These are phyloP conservation scores for Gastrolobium villosum DNA, from an alignment of 306 rosid genomes.

Conservation along the genomic window DNA sequence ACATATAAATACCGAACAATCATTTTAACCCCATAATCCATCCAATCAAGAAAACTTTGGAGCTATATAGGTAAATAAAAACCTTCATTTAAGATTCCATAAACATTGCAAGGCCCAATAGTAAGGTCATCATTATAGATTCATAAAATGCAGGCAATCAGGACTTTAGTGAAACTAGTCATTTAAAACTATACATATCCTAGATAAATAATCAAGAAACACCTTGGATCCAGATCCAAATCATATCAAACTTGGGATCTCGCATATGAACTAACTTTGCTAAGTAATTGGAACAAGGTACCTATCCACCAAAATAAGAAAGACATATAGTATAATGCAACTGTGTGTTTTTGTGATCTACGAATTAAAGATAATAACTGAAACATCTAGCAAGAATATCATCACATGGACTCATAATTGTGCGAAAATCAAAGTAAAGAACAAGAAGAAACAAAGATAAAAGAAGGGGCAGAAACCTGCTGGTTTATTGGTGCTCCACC, in stretches of 20 bases:
- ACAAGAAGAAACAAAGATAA: not conserved
- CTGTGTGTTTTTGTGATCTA: not conserved
- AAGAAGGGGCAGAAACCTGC: constrained; percentile 55
- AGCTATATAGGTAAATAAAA: not conserved
- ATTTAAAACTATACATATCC: not conserved
- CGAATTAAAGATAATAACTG: not conserved
- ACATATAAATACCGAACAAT: not conserved
- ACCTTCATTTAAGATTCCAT: not conserved
- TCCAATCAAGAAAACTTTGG: not conserved
- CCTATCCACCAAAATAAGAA: not conserved
- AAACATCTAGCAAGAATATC: not conserved
- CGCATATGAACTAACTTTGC: not conserved
- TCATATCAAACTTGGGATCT: not conserved
- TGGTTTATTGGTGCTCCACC: constrained; percentile 83
- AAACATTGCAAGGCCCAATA: not conserved
- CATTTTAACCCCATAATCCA: not conserved
- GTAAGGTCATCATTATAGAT: not conserved
- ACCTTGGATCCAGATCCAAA: not conserved
- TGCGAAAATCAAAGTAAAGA: not conserved
- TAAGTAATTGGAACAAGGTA: not conserved
- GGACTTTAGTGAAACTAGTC: not conserved
- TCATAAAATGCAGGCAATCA: not conserved
- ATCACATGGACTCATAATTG: not conserved
- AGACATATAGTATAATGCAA: not conserved
- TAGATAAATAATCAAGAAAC: not conserved